Evolutionary conservation across 371 early-diverging fungal species (phyloP).

Genomic region (Umbelopsis sp.): DNA sequence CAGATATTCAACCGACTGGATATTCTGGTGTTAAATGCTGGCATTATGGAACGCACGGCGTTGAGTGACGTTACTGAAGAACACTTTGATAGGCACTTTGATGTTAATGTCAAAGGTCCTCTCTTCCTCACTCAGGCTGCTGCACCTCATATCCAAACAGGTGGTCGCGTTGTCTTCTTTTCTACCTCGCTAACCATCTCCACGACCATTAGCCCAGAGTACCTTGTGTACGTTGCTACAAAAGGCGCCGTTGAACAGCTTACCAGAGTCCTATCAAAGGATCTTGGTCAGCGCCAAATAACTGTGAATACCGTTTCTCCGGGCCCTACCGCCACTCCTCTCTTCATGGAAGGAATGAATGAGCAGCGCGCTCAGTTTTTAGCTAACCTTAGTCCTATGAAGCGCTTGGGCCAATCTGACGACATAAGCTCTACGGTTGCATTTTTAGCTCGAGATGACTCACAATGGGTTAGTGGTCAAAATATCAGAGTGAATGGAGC

Average conservation of each 20-base stretch:
- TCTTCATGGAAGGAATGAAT: constrained; percentile 50
- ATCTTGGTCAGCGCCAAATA: constrained; percentile 64
- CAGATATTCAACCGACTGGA: not conserved
- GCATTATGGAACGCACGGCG: not conserved
- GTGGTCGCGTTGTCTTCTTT: constrained; percentile 12
- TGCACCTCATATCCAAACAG: not conserved
- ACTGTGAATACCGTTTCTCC: constrained; percentile 75
- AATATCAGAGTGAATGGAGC: constrained; percentile 16
- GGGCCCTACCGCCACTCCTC: constrained; percentile 73
- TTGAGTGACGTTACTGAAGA: not conserved
- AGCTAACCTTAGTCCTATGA: constrained; percentile 3
- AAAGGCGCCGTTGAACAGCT: constrained; percentile 46
- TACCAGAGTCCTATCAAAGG: constrained; percentile 70
- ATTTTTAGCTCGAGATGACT: constrained; percentile 9
- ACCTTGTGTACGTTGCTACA: constrained; percentile 9
- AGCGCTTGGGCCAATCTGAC: constrained; percentile 9
- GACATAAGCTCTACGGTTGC: constrained; percentile 9
- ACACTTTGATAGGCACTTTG: not conserved
- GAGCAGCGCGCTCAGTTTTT: constrained; percentile 15
- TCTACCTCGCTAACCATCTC: not conserved
- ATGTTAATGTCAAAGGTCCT: constrained; percentile 5
- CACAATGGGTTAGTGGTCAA: constrained; percentile 19
- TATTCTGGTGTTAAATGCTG: constrained; percentile 7
- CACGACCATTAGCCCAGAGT: constrained; percentile 10
- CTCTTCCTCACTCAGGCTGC: not conserved